Percentiles rank a stretch among this genome's conserved stretches.
Conservation (phyloP, 2,329 filamentous ascomycete genomes). For the Niveomyces coronatus region DNA sequence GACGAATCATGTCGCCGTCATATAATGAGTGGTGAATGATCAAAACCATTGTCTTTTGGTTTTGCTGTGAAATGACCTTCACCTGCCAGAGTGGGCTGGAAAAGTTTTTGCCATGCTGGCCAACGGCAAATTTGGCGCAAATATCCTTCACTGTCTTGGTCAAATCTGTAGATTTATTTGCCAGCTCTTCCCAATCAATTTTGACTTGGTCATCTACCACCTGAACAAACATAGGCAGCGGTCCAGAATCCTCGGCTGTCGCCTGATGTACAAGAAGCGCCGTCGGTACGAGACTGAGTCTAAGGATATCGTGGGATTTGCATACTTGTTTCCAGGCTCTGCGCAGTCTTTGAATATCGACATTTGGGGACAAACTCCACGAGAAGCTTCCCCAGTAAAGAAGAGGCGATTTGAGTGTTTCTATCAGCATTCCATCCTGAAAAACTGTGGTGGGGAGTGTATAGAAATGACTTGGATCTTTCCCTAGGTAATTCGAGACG, state of each 20-base stretch:
- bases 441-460: background rate
- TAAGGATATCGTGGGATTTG: slow-evolving; percentile 1
- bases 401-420: background rate
- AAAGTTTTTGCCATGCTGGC: slow-evolving; percentile 1
- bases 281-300: background rate
- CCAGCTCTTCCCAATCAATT: background rate
- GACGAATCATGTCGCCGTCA: slow-evolving; percentile 1
- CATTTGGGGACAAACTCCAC: background rate
- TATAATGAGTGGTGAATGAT: slow-evolving; percentile 2
- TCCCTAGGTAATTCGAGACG: background rate
- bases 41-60: background rate
- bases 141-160: background rate
- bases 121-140: background rate
- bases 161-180: background rate
- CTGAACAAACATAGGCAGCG: slow-evolving; percentile 2
- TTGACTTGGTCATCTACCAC: background rate
- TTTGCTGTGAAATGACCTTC: background rate
- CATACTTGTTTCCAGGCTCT: background rate
- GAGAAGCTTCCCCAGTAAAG: slow-evolving; percentile 1
- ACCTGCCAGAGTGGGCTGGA: slow-evolving; percentile 2
- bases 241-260: background rate
- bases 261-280: slow-evolving; percentile 1
- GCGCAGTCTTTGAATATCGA: slow-evolving; percentile 1
- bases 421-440: slow-evolving; percentile 1
- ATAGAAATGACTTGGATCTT: slow-evolving; percentile 1